Base-by-base conservation (phyloP, 2,329 filamentous ascomycete species). In the Aspergillus oerlinghausenensis region DNA sequence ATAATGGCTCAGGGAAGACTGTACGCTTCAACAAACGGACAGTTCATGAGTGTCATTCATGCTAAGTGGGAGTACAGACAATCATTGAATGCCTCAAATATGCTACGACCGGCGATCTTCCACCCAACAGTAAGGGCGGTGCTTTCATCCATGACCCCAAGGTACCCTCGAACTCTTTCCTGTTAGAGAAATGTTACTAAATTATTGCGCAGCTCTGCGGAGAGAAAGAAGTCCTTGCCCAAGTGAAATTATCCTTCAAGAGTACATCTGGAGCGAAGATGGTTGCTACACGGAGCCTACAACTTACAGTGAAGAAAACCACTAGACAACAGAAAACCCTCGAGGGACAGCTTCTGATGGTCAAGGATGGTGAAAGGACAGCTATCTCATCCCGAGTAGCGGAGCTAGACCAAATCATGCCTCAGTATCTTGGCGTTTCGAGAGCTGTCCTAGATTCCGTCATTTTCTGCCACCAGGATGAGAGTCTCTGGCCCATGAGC, bases 31-130 rank as follows among this genome's bases (percentile, higher is more conserved):
- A n/a, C 38, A 43, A 19, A 42, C 7, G 10, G 29, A 5, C 25
- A 23, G 23, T n/a, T 42, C 11, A 5, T 25, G 29, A n/a, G 10
- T 6, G 10, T 17, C 9, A 11, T 11, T 6, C n/a, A 4, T 8
- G 52, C 58, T 69, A 52, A 54, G 50, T 10, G 35, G 38, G 38
- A 23, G 19, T 55, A 35, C 55, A 84, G 79, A 97, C 94, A 56
- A 96, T 99, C 70, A 99, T 99, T 75, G 94, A 99, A 75, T 96
- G 92, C 72, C 88, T 99, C 69, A 97, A 97, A 72, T 99, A 97
- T 85, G 92, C 90, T 52, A 97, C 95, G 19, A 97, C 92, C 7
- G 95, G 94, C 55, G 89, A 95, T 68, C 83, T 96, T 50, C 94
- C 94, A 1, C 91, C 94, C 32, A 96, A 97, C 79, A 92, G 88